These are phyloP conservation scores for Hanseniaspora meyeri DNA, from an alignment of 805 yeast species.

Conservation along the genomic window DNA sequence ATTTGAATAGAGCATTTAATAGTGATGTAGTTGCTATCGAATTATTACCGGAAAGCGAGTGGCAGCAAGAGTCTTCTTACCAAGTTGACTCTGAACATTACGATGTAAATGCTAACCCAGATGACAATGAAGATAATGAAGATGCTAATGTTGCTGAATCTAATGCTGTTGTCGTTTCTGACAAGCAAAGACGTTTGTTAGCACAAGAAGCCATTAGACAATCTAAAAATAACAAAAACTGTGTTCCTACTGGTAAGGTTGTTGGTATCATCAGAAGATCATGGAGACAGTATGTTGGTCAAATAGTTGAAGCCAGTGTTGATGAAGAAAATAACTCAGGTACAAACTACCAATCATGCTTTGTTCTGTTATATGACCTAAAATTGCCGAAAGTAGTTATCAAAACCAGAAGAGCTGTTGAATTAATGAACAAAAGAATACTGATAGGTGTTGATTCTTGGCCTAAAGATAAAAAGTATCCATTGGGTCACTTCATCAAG, in stretches of 20 bases:
- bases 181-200: conserved; percentile 42
- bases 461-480: conserved; percentile 72
- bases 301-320: conserved; percentile 66
- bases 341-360: conserved; percentile 62
- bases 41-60: conserved; percentile 66
- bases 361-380: conserved; percentile 80
- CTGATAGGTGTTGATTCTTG: conserved; percentile 88
- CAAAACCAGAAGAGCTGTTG: conserved; percentile 73
- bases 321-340: conserved; percentile 36
- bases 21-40: conserved; percentile 89
- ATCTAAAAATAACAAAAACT: conserved; percentile 35
- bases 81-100: conserved; percentile 64
- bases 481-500: conserved; percentile 91
- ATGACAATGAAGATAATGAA: conserved; percentile 34
- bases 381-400: conserved; percentile 78
- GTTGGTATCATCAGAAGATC: conserved; percentile 81
- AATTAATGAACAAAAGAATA: conserved; percentile 75
- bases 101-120: conserved; percentile 49
- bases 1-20: conserved; percentile 79
- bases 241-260: conserved; percentile 87
- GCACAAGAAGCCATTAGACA: conserved; percentile 66
- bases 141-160: conserved; percentile 35
- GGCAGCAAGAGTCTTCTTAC: conserved; percentile 76
- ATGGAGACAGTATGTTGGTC: conserved; percentile 96
- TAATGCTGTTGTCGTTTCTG: conserved; percentile 31